Evolutionary conservation across 2,329 filamentous ascomycete species (phyloP).

Genomic region (Aspergillus neoniger): DNA sequence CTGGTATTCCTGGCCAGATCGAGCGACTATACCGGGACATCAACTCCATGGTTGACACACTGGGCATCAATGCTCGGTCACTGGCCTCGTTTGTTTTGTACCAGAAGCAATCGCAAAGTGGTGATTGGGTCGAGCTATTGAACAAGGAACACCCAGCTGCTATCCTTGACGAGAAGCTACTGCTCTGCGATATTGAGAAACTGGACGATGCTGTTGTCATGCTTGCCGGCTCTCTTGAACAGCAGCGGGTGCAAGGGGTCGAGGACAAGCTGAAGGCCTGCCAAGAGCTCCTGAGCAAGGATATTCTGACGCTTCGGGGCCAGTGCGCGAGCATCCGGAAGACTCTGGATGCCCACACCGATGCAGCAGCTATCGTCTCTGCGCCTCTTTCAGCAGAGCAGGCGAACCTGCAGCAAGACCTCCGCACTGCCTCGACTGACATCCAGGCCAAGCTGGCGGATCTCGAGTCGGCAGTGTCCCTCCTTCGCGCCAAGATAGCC

Average conservation of each 20-base stretch:
- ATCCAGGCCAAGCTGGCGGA: slow-evolving; percentile 75
- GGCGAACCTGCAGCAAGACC: slow-evolving; percentile 76
- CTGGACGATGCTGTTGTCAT: slow-evolving; percentile 67
- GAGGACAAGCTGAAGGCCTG: slow-evolving; percentile 69
- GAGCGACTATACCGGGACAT: slow-evolving; percentile 54
- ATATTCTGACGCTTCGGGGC: slow-evolving; percentile 70
- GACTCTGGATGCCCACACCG: slow-evolving; percentile 68
- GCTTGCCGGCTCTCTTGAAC: slow-evolving; percentile 65
- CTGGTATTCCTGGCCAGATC: slow-evolving; percentile 52
- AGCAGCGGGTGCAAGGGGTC: slow-evolving; percentile 68
- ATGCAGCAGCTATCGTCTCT: slow-evolving; percentile 67
- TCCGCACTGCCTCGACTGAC: slow-evolving; percentile 72
- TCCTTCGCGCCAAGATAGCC: slow-evolving; percentile 78
- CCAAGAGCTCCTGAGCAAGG: slow-evolving; percentile 64
- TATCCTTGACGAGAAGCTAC: slow-evolving; percentile 73
- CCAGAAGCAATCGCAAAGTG: slow-evolving; percentile 47
- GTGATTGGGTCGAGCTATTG: slow-evolving; percentile 49
- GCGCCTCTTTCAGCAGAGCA: slow-evolving; percentile 84
- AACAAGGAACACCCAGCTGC: slow-evolving; percentile 58
- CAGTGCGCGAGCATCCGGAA: slow-evolving; percentile 78
- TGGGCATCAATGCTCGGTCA: slow-evolving; percentile 80
- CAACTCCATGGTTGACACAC: slow-evolving; percentile 84
- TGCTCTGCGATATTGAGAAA: slow-evolving; percentile 72
- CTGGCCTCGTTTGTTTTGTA: slow-evolving; percentile 58
- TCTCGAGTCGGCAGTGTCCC: slow-evolving; percentile 74